A percentile compares a stretch with the other conserved stretches of the same genome.
These are phyloP conservation scores for Stevia rebaudiana DNA, from an alignment of 140 eudicot species.

Conservation along the genomic window DNA sequence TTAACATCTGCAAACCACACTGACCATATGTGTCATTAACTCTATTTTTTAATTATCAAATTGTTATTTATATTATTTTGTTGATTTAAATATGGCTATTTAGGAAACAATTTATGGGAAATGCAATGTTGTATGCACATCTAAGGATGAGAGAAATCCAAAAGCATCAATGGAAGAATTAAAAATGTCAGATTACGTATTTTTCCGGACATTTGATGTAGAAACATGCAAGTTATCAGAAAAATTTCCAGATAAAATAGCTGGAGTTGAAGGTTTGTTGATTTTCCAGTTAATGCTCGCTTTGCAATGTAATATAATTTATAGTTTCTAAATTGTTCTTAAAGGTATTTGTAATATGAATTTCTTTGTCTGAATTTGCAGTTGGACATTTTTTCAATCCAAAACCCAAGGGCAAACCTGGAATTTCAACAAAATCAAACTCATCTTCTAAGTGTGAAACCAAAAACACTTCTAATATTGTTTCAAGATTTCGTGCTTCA, in stretches of 20 bases:
- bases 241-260: constrained; percentile 43
- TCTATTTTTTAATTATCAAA: background rate
- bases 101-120: constrained; percentile 70
- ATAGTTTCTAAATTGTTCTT: background rate
- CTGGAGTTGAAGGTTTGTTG: constrained; percentile 43
- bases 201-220: constrained; percentile 64
- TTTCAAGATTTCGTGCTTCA: background rate
- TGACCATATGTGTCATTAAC: too few relatives aligned
- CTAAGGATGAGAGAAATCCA: constrained; percentile 49
- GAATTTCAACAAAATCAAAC: constrained; percentile 8
- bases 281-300: background rate
- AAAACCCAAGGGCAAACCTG: constrained; percentile 15
- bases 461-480: background rate
- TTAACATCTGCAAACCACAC: too few relatives aligned
- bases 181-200: constrained; percentile 38
- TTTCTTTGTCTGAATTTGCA: constrained; percentile 22
- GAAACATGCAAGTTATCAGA: constrained; percentile 38
- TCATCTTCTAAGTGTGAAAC: constrained; percentile 10
- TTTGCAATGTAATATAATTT: background rate
- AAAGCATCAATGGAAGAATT: constrained; percentile 44
- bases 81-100: constrained; percentile 12
- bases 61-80: background rate
- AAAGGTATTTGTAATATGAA: background rate
- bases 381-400: constrained; percentile 48
- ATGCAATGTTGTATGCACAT: constrained; percentile 60